These are phyloP conservation scores for Citrus cavaleriei DNA, from an alignment of 345 rosid genomes.

Conservation along the genomic window DNA sequence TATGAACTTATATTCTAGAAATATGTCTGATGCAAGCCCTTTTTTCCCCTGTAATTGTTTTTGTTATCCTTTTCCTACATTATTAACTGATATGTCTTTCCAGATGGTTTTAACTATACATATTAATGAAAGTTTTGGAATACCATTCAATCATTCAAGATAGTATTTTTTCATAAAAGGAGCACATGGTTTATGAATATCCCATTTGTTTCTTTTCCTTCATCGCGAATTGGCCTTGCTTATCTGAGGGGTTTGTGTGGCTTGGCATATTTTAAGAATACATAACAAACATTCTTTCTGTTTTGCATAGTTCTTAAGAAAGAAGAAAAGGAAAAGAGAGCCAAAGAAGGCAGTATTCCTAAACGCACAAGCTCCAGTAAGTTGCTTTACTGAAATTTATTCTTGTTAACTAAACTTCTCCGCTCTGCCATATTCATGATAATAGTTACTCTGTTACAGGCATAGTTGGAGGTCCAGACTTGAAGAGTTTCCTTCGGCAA, in stretches of 20 bases:
- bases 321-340: conserved; percentile 82
- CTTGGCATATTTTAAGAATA: neutral
- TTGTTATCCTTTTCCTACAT: neutral
- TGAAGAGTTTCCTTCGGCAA: conserved; percentile 79
- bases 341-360: conserved; percentile 52
- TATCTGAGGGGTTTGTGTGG: neutral
- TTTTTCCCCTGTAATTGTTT: neutral
- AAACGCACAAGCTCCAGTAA: conserved; percentile 41
- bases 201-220: neutral
- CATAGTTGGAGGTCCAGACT: conserved; percentile 74
- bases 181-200: neutral
- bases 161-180: neutral
- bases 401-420: neutral
- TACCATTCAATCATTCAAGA: neutral
- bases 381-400: conserved; percentile 16
- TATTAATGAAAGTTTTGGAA: neutral
- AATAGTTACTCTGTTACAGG: conserved; percentile 31
- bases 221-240: neutral
- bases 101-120: neutral
- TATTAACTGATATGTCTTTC: neutral
- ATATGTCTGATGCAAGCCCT: neutral
- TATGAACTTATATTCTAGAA: neutral
- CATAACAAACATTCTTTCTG: conserved; percentile 1
- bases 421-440: conserved; percentile 2
- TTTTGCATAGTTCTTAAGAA: conserved; percentile 59